These are phyloP conservation scores for Penicillium coffeae DNA, from an alignment of 495 filamentous ascomycete species.

Conservation along the genomic window DNA sequence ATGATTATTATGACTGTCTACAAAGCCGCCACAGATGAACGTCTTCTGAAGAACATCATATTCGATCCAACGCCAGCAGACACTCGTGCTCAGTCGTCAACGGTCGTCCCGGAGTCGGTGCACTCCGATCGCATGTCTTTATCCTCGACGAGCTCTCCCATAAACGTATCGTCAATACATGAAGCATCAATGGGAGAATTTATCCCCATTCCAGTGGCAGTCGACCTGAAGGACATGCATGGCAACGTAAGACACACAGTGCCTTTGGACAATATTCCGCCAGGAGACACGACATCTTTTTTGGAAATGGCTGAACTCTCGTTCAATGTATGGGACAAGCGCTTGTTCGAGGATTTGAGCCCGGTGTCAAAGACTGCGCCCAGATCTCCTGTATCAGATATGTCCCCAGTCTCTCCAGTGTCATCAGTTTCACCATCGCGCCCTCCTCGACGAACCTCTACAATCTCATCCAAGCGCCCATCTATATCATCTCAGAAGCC, in stretches of 20 bases:
- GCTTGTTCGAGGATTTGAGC: neutral
- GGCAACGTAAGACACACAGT: neutral
- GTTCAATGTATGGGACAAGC: neutral
- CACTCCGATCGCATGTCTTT: neutral
- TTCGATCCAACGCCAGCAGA: neutral
- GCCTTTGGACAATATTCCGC: neutral
- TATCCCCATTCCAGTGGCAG: conserved; percentile 8
- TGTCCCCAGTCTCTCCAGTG: neutral
- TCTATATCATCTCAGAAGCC: neutral
- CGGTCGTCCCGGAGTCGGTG: neutral
- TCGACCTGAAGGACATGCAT: conserved; percentile 2
- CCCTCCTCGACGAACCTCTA: neutral
- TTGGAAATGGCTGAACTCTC: neutral
- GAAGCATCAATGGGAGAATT: neutral
- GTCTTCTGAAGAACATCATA: neutral
- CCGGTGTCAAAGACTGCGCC: neutral
- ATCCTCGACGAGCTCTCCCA: neutral
- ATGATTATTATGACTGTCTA: conserved; percentile 12
- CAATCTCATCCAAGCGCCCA: neutral
- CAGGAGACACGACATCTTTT: neutral
- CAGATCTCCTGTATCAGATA: neutral
- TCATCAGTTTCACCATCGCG: neutral
- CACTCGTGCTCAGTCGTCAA: neutral
- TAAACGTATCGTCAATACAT: conserved; percentile 1
- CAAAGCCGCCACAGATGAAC: conserved; percentile 1